Evolutionary conservation across 345 rosid species (phyloP), one percentile per base, ranked within the genome.

Genomic region (Pistacia atlantica): DNA sequence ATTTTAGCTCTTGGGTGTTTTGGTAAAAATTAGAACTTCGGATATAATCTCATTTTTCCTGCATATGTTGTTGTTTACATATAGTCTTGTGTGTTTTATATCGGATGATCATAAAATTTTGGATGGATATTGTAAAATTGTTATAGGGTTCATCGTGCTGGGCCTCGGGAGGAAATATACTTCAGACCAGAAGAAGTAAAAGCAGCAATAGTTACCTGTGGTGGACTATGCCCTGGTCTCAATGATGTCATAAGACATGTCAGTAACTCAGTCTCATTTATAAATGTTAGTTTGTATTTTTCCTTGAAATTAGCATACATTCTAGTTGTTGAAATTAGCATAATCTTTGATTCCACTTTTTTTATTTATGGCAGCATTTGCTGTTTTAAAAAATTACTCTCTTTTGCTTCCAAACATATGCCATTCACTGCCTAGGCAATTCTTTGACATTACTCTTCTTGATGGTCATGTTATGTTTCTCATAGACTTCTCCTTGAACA

Each of bases 181-280:
- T 93, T 89, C 75, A 85, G 85, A 82, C 99, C 98, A 37, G 96
- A 91, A 83, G 87, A 95, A 86, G 98, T 93, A 48, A 91, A 93
- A 71, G 94, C 98, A 38, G 97, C 97, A 0, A 97, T 94, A 79
- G 83, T 97, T 71, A 97, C 98, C 65, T 97, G 97, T 87, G 97
- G 97, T 80, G 97, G 98, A 52, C 92, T 96, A 63, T 96, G 97
- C 84, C 98, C 97, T 75, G 97, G 97, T 78, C 97, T 95, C 62
- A 93, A 93, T 85, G 97, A 96, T 86, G 95, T 92, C 81, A 93
- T 91, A 59, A 89, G 93, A 87, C 97, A 95, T 71, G 98, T 90
- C 31, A 76, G 91, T 70, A 48, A 68, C 70, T 90, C 22, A 76
- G 90, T 72, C 33, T 71, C 65, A 52, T 65, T 49, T 74, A 48